Evolutionary conservation across 2,329 filamentous ascomycete species (phyloP).

Genomic region (Penicillium griseofulvum): DNA sequence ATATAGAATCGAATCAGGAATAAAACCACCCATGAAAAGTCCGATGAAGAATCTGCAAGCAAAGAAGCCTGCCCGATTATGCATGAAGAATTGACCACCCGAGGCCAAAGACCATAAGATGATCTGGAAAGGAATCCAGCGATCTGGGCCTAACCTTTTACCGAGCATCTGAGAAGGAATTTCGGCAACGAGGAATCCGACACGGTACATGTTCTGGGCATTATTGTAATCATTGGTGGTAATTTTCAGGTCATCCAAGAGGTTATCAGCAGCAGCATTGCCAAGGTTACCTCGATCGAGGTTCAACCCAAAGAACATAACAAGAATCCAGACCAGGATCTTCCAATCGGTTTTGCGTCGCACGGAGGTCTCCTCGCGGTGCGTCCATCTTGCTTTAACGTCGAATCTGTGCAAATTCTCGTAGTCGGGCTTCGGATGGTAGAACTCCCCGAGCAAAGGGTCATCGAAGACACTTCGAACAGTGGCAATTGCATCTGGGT

Average conservation of each 20-base stretch:
- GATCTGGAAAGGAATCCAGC: conserved; percentile 33
- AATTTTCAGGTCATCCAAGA: conserved; percentile 26
- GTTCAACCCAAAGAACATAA: conserved; percentile 46
- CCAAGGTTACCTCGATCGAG: conserved; percentile 29
- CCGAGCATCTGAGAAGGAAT: conserved; percentile 33
- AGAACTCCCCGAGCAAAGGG: conserved; percentile 35
- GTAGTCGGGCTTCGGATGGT: conserved; percentile 26
- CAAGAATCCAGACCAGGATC: conserved; percentile 41
- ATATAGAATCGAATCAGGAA: conserved; percentile 43
- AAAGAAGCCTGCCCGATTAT: conserved; percentile 39
- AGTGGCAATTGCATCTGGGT: conserved; percentile 22
- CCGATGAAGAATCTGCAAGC: conserved; percentile 47
- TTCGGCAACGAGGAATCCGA: conserved; percentile 32
- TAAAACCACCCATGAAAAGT: conserved; percentile 52
- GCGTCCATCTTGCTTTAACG: conserved; percentile 29
- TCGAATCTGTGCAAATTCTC: conserved; percentile 42
- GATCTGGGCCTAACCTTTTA: conserved; percentile 28
- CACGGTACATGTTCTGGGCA: conserved; percentile 30
- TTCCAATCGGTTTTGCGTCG: conserved; percentile 31
- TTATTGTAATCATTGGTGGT: conserved; percentile 35
- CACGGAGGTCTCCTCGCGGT: conserved; percentile 24
- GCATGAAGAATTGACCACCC: conserved; percentile 28
- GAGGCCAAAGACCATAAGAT: conserved; percentile 28
- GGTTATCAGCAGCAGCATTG: conserved; percentile 27
- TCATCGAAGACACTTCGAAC: conserved; percentile 44